phyloP scores from a whole-genome alignment of 2,329 filamentous ascomycete species.

The Ascochyta koolunga region DNA sequence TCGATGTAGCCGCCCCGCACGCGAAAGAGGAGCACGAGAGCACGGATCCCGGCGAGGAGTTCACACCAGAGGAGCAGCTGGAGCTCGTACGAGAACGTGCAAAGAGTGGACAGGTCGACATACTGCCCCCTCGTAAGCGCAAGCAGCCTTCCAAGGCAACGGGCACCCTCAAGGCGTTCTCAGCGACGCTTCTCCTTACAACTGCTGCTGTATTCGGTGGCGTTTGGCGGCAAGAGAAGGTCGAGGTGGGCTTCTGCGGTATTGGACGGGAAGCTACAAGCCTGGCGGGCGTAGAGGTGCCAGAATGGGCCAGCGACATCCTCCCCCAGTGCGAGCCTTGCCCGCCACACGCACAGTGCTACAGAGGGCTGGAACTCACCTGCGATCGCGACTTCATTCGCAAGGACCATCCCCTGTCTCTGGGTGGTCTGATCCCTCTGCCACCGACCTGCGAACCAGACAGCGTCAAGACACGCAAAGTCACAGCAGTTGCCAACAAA shows the following conservation, averaged over 20 bases:
- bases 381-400: slow-evolving; percentile 90
- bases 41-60: slow-evolving; percentile 83
- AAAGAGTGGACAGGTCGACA: slow-evolving; percentile 59
- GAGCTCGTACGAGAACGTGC: slow-evolving; percentile 76
- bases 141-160: slow-evolving; percentile 48
- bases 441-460: slow-evolving; percentile 94
- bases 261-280: slow-evolving; percentile 68
- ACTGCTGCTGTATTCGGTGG: slow-evolving; percentile 74
- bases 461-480: slow-evolving; percentile 84
- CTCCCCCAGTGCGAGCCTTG: slow-evolving; percentile 88
- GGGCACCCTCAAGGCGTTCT: slow-evolving; percentile 64
- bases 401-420: slow-evolving; percentile 79
- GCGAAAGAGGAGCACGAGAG: slow-evolving; percentile 48
- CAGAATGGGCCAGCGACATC: slow-evolving; percentile 72
- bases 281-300: slow-evolving; percentile 68
- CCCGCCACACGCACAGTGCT: slow-evolving; percentile 89
- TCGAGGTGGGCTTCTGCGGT: slow-evolving; percentile 94
- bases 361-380: slow-evolving; percentile 72
- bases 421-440: slow-evolving; percentile 81
- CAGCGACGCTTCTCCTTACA: slow-evolving; percentile 73
- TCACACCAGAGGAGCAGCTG: slow-evolving; percentile 84
- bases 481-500: slow-evolving; percentile 85
- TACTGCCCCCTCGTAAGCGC: slow-evolving; percentile 49
- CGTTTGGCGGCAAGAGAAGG: slow-evolving; percentile 93
- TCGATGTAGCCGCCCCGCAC: slow-evolving; percentile 62